Evolutionary conservation across 1,139 yeast genomes (phyloP).

Genomic region (Yamadazyma conglobata): DNA sequence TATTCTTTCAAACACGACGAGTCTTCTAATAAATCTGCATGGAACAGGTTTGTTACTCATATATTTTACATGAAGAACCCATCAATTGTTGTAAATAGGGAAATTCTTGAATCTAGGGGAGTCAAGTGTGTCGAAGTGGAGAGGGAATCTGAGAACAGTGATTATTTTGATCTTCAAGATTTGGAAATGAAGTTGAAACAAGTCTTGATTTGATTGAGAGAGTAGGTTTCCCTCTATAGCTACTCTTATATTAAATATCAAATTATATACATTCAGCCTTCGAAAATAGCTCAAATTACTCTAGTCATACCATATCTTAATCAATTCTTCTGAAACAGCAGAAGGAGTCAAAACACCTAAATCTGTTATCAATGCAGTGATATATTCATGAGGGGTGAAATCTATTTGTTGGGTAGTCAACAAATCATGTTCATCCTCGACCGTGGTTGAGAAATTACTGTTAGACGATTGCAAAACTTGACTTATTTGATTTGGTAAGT

Average conservation of each 20-base stretch:
- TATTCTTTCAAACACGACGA: conserved; percentile 27
- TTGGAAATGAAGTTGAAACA: conserved; percentile 26
- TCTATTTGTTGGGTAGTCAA: conserved; percentile 56
- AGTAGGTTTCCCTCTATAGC: background rate
- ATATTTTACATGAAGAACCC: conserved; percentile 48
- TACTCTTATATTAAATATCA: background rate
- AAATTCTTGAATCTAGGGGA: conserved; percentile 35
- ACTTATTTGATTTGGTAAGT: conserved; percentile 66
- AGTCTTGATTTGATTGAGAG: background rate
- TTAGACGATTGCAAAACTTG: conserved; percentile 21
- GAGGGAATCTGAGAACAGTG: conserved; percentile 16
- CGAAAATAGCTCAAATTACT: background rate
- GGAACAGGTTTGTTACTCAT: conserved; percentile 54
- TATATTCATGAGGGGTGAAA: conserved; percentile 93
- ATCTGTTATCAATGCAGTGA: conserved; percentile 94
- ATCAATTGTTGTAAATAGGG: conserved; percentile 46
- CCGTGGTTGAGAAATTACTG: conserved; percentile 8
- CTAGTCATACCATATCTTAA: conserved; percentile 95
- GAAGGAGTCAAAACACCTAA: conserved; percentile 95
- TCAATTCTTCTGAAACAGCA: conserved; percentile 95
- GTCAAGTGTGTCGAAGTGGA: conserved; percentile 46
- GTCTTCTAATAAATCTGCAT: conserved; percentile 15
- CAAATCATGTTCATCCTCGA: conserved; percentile 23
- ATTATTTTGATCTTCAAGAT: conserved; percentile 39
- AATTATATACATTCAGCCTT: background rate